These are phyloP conservation scores for Sordariomycetes sp. DNA, from an alignment of 2,329 filamentous ascomycete species.

Conservation along the genomic window DNA sequence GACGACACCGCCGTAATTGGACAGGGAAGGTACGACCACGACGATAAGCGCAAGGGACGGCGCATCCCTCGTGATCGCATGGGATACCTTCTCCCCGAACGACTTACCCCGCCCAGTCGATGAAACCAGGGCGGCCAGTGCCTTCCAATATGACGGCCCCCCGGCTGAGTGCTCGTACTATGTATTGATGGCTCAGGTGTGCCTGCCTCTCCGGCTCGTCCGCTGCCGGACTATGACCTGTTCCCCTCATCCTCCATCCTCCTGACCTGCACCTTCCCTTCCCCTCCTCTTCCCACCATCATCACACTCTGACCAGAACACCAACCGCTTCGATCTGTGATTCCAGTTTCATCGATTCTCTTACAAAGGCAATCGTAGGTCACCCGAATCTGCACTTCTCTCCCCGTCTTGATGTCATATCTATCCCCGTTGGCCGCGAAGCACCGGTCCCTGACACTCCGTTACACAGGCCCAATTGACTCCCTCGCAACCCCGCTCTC, in stretches of 20 bases:
- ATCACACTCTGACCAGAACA: neutral
- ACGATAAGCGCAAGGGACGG: neutral
- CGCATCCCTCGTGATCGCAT: neutral
- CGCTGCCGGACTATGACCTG: neutral
- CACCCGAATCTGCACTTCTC: neutral
- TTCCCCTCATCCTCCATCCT: too few species aligned
- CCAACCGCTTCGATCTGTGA: neutral
- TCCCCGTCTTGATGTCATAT: neutral
- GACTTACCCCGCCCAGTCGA: neutral
- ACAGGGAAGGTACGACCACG: neutral
- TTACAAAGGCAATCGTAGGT: neutral
- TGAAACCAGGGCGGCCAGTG: neutral
- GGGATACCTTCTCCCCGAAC: neutral
- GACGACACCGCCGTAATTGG: neutral
- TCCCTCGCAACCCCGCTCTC: neutral
- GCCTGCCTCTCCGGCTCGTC: neutral
- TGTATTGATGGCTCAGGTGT: neutral
- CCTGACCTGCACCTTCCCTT: neutral
- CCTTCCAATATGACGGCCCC: neutral
- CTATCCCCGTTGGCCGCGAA: neutral
- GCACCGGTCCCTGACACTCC: neutral
- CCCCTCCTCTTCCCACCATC: neutral
- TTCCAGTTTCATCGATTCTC: neutral
- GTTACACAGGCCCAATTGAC: neutral
- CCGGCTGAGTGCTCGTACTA: neutral